Base-by-base conservation (phyloP, 2,329 filamentous ascomycete species). In the Aspergillus sp. region DNA sequence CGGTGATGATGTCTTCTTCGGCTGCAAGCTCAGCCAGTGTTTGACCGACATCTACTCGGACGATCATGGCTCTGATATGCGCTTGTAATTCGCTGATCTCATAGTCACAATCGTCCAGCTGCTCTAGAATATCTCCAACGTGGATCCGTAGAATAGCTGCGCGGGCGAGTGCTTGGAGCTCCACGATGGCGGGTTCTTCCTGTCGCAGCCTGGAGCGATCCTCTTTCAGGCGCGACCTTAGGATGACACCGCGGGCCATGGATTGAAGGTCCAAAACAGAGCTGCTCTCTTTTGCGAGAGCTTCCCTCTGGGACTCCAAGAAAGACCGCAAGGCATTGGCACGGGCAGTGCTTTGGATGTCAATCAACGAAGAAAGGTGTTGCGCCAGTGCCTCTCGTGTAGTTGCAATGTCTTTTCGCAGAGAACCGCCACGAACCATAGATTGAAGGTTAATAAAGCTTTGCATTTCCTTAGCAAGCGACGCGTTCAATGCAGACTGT, bases 11-110 rank as follows among this genome's bases (percentile, higher is more conserved):
- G n/a, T 89, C 88, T 68, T 98, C 93, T 62, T 96, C 87, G 53
- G 88, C 88, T 58, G 96, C 91, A 2, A 98, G 82, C 63, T 93
- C 87, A 21, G 82, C 84, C 40, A 99, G 82, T 1, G 91, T 79
- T 45, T 86, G 83, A 17, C 90, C 91, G 50, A 98, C 82, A 25
- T 88, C 82, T 48, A 86, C 84, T 47, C 95, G 87, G 41, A 90
- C 79, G 62, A 96, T 82, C 82, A 96, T 90, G 1, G 91, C 93
- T 58, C 93, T 86, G 33, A 87, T 82, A 7, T 93, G 77, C 27
- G 87, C 86, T 74, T 99, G 95, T 2, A 97, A 80, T 33, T 86
- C 78, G 23, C 86, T 77, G 40, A 93, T 84, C 60, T 87, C 84
- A 0, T 85, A 79, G 39, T 88, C 85, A 64, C 90, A 85, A 2